Evolutionary conservation across 352 stramenopile genomes (phyloP), one percentile per base, ranked within the genome.

Genomic region (Pythium insidiosum): DNA sequence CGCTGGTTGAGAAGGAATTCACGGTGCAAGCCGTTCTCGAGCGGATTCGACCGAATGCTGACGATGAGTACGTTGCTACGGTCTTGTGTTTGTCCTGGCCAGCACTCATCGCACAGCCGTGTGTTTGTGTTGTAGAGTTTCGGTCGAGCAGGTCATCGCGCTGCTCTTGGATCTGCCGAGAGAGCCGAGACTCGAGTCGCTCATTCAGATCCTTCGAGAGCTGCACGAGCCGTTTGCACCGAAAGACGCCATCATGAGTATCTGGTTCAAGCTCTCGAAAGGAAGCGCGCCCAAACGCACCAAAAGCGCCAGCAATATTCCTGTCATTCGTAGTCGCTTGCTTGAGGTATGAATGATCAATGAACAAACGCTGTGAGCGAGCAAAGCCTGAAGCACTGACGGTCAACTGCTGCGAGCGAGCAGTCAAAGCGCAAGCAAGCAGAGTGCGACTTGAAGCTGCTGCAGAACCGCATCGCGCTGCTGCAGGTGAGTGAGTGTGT

Each of bases 361-460:
- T n/a, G n/a, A n/a, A n/a, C n/a, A n/a, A n/a, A n/a, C n/a, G n/a
- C n/a, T n/a, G n/a, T n/a, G n/a, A n/a, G n/a, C n/a, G n/a, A n/a
- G n/a, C n/a, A n/a, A n/a, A n/a, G n/a, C n/a, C n/a, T n/a, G n/a
- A n/a, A n/a, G n/a, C n/a, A n/a, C n/a, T n/a, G n/a, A n/a, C n/a
- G n/a, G n/a, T n/a, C n/a, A n/a, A n/a, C n/a, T n/a, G n/a, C n/a
- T n/a, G n/a, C n/a, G n/a, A n/a, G n/a, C 13, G 35, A 29, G 15
- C 25, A 86, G 70, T 76, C 68, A 1, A 84, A 84, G 31, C 56
- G 75, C 6, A 88, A 88, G 41, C 75, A 88, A 56, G 70, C 72
- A 7, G 75, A 88, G 31, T 84, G 68, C 33, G 76, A 89, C 43
- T 49, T 84, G 22, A 68, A 85, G 46, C 48, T 89, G 10, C 62